A percentile compares a stretch with the other conserved stretches of the same genome.
phyloP scores from a whole-genome alignment of 805 yeast species.

The Candida taoyuanica region DNA sequence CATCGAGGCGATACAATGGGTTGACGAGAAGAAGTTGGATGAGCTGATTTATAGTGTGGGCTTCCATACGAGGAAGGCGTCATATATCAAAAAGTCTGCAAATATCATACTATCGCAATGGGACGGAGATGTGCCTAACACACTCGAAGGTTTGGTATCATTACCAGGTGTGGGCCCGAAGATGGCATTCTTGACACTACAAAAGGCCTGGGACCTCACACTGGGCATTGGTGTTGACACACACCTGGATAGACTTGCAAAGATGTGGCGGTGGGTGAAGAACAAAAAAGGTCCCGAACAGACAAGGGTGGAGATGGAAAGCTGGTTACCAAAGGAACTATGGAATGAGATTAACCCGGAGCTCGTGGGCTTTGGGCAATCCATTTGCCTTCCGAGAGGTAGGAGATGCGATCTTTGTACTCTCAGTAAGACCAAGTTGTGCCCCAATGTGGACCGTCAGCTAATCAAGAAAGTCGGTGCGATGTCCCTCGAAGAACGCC shows the following conservation, averaged over 20 bases:
- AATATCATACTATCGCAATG: constrained; percentile 44
- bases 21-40: constrained; percentile 57
- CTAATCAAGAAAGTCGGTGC: constrained; percentile 31
- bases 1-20: constrained; percentile 45
- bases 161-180: constrained; percentile 96
- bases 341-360: constrained; percentile 87
- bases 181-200: constrained; percentile 82
- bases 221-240: constrained; percentile 94
- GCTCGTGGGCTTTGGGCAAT: constrained; percentile 92
- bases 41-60: constrained; percentile 74
- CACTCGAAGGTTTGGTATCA: constrained; percentile 56
- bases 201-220: constrained; percentile 73
- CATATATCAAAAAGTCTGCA: constrained; percentile 59
- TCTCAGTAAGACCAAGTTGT: constrained; percentile 47
- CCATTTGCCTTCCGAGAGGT: constrained; percentile 70
- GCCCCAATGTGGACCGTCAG: constrained; percentile 52
- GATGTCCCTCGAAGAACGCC: constrained; percentile 20
- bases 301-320: constrained; percentile 62
- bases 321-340: constrained; percentile 65
- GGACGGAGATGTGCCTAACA: constrained; percentile 68
- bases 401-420: constrained; percentile 68
- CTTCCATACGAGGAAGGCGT: constrained; percentile 77
- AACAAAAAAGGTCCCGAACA: constrained; percentile 63
- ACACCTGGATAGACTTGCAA: constrained; percentile 77
- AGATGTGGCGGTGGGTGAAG: constrained; percentile 75